Conservation (phyloP, 2,329 filamentous ascomycete species). For the Penicillium sclerotiorum region DNA sequence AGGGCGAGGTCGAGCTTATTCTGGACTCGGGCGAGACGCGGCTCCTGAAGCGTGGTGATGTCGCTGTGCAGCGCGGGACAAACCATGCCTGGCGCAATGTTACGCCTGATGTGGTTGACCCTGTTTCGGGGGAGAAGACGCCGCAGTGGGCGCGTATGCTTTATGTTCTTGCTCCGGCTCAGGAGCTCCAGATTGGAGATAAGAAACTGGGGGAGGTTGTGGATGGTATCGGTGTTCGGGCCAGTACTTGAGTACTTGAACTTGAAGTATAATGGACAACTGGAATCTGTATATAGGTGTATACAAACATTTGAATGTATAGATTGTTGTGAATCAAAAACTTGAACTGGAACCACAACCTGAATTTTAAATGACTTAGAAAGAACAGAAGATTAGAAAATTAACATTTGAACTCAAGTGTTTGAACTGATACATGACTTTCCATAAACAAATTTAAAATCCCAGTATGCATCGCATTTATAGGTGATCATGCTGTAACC, state of each 20-base stretch:
- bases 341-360: too few species aligned
- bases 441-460: too few species aligned
- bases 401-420: too few species aligned
- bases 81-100: slow-evolving; percentile 58
- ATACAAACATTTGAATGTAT: too few species aligned
- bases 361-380: too few species aligned
- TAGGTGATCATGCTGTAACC: too few species aligned
- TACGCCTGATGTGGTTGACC: slow-evolving; percentile 19
- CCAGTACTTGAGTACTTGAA: slow-evolving; percentile 19
- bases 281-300: background rate
- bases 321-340: too few species aligned
- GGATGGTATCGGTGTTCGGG: slow-evolving; percentile 26
- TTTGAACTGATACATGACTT: too few species aligned
- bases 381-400: too few species aligned
- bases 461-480: too few species aligned
- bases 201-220: slow-evolving; percentile 31
- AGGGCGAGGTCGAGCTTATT: slow-evolving; percentile 56
- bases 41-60: slow-evolving; percentile 54
- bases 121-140: slow-evolving; percentile 11
- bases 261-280: background rate
- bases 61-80: slow-evolving; percentile 60
- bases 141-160: slow-evolving; percentile 31
- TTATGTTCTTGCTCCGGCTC: slow-evolving; percentile 28
- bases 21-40: slow-evolving; percentile 55
- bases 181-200: slow-evolving; percentile 29